Conservation (phyloP, 129 eudicot species). For the Sambucus nigra region DNA sequence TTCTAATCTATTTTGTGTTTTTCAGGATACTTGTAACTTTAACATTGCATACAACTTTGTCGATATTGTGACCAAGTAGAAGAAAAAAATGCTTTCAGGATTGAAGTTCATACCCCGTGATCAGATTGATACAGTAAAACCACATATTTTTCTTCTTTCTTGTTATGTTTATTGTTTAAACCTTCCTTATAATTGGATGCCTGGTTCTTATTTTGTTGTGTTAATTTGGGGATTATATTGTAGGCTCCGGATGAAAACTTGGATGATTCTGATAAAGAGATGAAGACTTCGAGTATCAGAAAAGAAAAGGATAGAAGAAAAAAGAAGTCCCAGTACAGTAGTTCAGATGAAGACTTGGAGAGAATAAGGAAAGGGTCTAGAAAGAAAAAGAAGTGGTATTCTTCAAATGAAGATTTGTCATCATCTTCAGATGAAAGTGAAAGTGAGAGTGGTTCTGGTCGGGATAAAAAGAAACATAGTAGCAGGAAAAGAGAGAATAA, state of each 20-base stretch:
- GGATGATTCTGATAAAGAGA: constrained; percentile 28
- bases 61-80: constrained; percentile 8
- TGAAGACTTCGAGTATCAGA: constrained; percentile 18
- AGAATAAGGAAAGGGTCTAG: constrained; percentile 57
- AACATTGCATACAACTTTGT: not conserved
- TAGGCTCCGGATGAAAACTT: constrained; percentile 29
- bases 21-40: constrained; percentile 3
- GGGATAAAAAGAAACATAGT: constrained; percentile 22
- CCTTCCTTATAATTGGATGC: not conserved
- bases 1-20: not conserved
- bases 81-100: constrained; percentile 58
- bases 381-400: constrained; percentile 78
- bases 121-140: constrained; percentile 43
- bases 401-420: constrained; percentile 50
- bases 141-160: not conserved
- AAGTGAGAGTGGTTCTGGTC: constrained; percentile 28
- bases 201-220: constrained; percentile 4
- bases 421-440: constrained; percentile 37
- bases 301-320: constrained; percentile 35
- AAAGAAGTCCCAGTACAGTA: constrained; percentile 33
- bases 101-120: constrained; percentile 80
- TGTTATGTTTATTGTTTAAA: not conserved
- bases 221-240: not conserved
- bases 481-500: constrained; percentile 27
- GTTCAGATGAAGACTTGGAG: constrained; percentile 51